These are phyloP conservation scores for Salvia splendens DNA, from an alignment of 257 asterid genomes.

Conservation along the genomic window DNA sequence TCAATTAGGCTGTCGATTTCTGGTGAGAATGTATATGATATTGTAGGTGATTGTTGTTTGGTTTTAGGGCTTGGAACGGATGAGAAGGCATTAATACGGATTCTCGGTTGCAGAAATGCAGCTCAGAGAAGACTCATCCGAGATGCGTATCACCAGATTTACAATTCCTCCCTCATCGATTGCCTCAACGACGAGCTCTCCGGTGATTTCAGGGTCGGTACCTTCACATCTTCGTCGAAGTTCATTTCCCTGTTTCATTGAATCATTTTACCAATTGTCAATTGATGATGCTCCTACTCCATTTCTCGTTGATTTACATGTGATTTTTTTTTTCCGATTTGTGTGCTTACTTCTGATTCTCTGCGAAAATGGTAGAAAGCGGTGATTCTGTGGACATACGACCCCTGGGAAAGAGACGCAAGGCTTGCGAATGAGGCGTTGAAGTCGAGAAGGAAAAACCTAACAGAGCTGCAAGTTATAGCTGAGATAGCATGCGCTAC, in stretches of 20 bases:
- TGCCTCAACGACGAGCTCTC: constrained; percentile 57
- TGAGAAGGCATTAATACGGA: constrained; percentile 61
- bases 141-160: constrained; percentile 57
- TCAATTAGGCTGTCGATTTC: background rate
- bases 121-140: constrained; percentile 63
- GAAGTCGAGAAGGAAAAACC: constrained; percentile 45
- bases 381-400: constrained; percentile 63
- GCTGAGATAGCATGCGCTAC: constrained; percentile 81
- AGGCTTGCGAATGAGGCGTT: constrained; percentile 71
- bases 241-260: background rate
- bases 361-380: constrained; percentile 53
- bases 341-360: background rate
- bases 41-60: constrained; percentile 31
- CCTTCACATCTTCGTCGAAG: background rate
- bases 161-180: constrained; percentile 58
- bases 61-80: constrained; percentile 68
- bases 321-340: constrained; percentile 4
- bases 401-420: constrained; percentile 83
- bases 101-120: constrained; percentile 66
- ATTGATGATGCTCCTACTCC: background rate
- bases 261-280: too few species aligned
- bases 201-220: constrained; percentile 69
- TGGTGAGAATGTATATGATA: background rate
- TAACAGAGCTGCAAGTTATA: constrained; percentile 58
- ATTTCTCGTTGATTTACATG: background rate